Percentiles rank a stretch among this genome's conserved stretches.
These are phyloP conservation scores for Hippophae rhamnoides DNA, from an alignment of 306 rosid genomes.

Conservation along the genomic window DNA sequence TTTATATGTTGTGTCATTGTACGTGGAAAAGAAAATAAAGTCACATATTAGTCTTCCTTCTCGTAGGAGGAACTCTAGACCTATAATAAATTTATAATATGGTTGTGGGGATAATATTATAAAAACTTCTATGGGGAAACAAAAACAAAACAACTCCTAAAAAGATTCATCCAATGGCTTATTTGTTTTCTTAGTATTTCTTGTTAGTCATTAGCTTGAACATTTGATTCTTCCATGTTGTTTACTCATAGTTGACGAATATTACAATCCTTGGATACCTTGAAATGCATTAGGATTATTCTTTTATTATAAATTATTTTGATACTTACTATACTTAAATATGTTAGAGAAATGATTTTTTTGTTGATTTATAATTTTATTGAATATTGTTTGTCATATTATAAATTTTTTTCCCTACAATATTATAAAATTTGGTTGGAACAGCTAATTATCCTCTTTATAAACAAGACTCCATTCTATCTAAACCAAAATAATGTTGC, in stretches of 20 bases:
- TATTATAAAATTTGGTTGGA: no score
- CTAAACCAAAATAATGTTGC: no score
- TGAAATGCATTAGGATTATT: no score
- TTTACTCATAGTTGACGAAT: background rate
- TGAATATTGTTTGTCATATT: no score
- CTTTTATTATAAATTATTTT: no score
- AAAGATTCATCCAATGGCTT: constrained; percentile 47
- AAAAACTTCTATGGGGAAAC: constrained; percentile 91
- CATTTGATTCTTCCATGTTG: background rate
- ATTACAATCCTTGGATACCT: no score
- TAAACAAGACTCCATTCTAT: no score
- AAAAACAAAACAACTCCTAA: constrained; percentile 56
- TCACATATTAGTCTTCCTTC: constrained; percentile 53
- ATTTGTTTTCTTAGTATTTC: background rate
- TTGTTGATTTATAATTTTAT: no score
- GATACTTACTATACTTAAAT: no score
- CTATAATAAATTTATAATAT: constrained; percentile 28
- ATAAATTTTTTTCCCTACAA: no score
- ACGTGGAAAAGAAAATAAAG: constrained; percentile 80
- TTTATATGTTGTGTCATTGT: constrained; percentile 16
- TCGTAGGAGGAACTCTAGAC: constrained; percentile 77
- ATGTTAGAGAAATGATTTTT: no score
- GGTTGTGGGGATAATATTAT: constrained; percentile 16
- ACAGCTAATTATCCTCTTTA: no score
- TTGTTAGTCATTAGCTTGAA: background rate